Base-by-base conservation (phyloP, 352 stramenopile species). In the Globisporangium ultimum region DNA sequence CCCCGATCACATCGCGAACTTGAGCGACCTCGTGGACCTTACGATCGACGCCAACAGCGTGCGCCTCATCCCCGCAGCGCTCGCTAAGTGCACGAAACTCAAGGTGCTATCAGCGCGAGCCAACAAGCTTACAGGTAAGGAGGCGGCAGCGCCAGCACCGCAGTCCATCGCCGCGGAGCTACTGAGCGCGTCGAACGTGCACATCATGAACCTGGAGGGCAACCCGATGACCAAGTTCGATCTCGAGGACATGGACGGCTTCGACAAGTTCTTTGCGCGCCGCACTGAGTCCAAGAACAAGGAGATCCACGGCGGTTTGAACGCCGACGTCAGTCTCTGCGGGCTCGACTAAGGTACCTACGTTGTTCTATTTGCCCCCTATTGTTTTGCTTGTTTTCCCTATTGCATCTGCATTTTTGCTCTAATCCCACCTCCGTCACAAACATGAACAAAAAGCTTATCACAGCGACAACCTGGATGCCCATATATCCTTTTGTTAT, bases 261-360 rank as follows among this genome's bases (percentile, higher is more conserved):
- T 91, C 43, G 75, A 92, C 12, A 68, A 65, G 24, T 95, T 95
- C 66, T 57, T 93, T 43, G 61, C 69, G 55, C 76, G 86, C n/a
- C 86, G 86, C 34, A 93, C 78, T 41, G 67, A 80, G 56, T 70
- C 89, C 41, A 95, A 95, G 63, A 89, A 95, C 73, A 95, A 95
- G 74, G 86, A 91, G 58, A 87, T 95, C 53, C 81, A 92, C 53
- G 82, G 80, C 43, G 86, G 86, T 1, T 48, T 95, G 17, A 84
- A 70, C 61, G 82, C 86, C 8, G 84, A 95, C 69, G 66, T 88
- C 55, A 93, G 83, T 64, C 70, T 95, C 41, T 95, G 86, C 42
- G 86, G 86, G 15, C 73, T 95, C 24, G 80, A 91, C 59, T 95
- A 56, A 64, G 22, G 50, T 59, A 53, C 52, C 28, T 36, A 10